Conservation (phyloP, 345 rosid genomes). For the Salix caprea region DNA sequence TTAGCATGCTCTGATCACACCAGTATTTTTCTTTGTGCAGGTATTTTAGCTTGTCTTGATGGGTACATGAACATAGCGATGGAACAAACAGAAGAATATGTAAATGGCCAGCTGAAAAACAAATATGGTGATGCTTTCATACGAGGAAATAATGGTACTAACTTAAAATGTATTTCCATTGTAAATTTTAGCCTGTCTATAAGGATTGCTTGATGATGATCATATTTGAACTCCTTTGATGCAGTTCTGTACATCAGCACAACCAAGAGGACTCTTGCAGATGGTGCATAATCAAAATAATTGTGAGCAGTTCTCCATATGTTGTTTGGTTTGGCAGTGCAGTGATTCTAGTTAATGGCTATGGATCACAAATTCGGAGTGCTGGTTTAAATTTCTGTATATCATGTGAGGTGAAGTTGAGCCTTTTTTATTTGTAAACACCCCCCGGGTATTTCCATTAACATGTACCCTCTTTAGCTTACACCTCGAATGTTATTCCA, state of each 20-base stretch:
- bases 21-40: conserved; percentile 27
- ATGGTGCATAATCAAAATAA: conserved; percentile 34
- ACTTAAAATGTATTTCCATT: not conserved
- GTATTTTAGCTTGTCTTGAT: conserved; percentile 81
- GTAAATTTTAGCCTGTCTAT: not conserved
- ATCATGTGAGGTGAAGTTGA: not conserved
- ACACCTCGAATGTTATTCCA: not conserved
- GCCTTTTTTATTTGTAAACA: not conserved
- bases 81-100: conserved; percentile 96
- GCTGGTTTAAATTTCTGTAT: not conserved
- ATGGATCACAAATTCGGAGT: not conserved
- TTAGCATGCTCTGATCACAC: not conserved
- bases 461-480: not conserved
- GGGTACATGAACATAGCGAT: conserved; percentile 97
- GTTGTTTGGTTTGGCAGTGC: not conserved
- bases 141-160: conserved; percentile 83
- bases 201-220: not conserved
- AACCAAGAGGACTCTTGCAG: conserved; percentile 68
- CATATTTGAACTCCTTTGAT: conserved; percentile 1
- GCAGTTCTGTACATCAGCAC: conserved; percentile 97
- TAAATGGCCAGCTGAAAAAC: conserved; percentile 88
- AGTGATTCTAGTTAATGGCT: not conserved
- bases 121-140: conserved; percentile 95
- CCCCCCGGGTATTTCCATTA: too few species aligned
- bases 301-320: not conserved